A percentile compares a stretch with the other conserved stretches of the same genome.
Conservation (phyloP, 352 stramenopile species). For the Blastocystis sp. region DNA sequence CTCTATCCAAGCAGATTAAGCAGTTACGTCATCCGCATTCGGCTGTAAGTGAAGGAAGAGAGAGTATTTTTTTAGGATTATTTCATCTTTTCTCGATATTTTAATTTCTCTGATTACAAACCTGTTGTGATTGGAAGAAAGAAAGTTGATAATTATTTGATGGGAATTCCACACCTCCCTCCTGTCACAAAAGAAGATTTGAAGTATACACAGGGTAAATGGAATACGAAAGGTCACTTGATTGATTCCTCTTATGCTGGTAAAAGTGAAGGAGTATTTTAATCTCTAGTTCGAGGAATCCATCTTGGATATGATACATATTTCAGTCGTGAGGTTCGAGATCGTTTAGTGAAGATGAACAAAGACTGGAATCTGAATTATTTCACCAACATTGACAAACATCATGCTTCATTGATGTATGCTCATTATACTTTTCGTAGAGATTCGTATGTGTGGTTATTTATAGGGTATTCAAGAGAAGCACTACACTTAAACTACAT, state of each 20-base stretch:
- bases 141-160: constrained; percentile 53
- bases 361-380: constrained; percentile 26
- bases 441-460: not conserved
- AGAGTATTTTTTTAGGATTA: constrained; percentile 19
- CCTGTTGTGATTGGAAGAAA: constrained; percentile 31
- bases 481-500: not conserved
- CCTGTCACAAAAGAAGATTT: not conserved
- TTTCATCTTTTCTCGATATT: constrained; percentile 58
- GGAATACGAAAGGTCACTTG: not conserved
- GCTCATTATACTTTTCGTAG: constrained; percentile 40
- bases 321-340: not conserved
- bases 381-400: not conserved
- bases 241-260: constrained; percentile 22
- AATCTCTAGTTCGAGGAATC: not conserved
- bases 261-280: not conserved
- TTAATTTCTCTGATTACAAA: constrained; percentile 21
- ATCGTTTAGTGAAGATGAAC: not conserved
- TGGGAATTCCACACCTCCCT: not conserved
- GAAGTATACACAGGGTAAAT: not conserved
- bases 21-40: not conserved
- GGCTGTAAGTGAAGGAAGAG: not conserved
- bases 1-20: not conserved
- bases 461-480: not conserved
- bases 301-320: constrained; percentile 36
- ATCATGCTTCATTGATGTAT: constrained; percentile 20